These are phyloP conservation scores for Pulveroboletus sp. DNA, from an alignment of 768 basidiomycete species.

Conservation along the genomic window DNA sequence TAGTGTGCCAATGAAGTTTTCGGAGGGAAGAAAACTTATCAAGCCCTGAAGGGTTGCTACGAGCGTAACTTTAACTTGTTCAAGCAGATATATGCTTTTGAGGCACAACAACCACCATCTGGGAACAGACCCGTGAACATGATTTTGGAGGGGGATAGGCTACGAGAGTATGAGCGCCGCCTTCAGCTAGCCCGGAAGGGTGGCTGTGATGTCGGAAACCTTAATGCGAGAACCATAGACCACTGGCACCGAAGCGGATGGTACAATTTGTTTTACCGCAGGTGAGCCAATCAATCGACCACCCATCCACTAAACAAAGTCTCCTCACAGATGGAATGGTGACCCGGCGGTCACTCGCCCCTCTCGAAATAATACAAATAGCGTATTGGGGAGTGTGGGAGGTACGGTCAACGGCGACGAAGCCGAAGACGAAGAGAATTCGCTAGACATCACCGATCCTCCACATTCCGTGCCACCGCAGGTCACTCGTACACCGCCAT, in stretches of 20 bases:
- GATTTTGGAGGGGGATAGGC: slow-evolving; percentile 56
- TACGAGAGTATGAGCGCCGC: slow-evolving; percentile 69
- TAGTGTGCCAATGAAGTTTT: slow-evolving; percentile 73
- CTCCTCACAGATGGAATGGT: slow-evolving; percentile 52
- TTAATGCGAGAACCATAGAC: slow-evolving; percentile 69
- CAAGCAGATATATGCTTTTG: slow-evolving; percentile 76
- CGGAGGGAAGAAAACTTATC: slow-evolving; percentile 73
- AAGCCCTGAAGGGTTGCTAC: slow-evolving; percentile 80
- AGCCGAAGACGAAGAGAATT: slow-evolving; percentile 49
- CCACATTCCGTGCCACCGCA: slow-evolving; percentile 28
- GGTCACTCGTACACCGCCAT: slow-evolving; percentile 19
- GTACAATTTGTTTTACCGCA: slow-evolving; percentile 68
- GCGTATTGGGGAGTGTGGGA: slow-evolving; percentile 25
- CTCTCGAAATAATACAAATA: slow-evolving; percentile 33
- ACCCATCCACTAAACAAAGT: neutral
- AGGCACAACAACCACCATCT: slow-evolving; percentile 39
- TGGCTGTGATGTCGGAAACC: slow-evolving; percentile 67
- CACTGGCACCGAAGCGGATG: slow-evolving; percentile 77
- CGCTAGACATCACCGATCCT: slow-evolving; percentile 39
- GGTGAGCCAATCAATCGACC: slow-evolving; percentile 35
- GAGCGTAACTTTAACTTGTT: slow-evolving; percentile 82
- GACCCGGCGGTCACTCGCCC: slow-evolving; percentile 58
- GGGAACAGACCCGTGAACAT: slow-evolving; percentile 37
- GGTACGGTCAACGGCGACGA: slow-evolving; percentile 37
- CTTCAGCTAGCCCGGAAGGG: slow-evolving; percentile 60